phyloP scores from a whole-genome alignment of 345 rosid species.

The Zanthoxylum bungeanum region DNA sequence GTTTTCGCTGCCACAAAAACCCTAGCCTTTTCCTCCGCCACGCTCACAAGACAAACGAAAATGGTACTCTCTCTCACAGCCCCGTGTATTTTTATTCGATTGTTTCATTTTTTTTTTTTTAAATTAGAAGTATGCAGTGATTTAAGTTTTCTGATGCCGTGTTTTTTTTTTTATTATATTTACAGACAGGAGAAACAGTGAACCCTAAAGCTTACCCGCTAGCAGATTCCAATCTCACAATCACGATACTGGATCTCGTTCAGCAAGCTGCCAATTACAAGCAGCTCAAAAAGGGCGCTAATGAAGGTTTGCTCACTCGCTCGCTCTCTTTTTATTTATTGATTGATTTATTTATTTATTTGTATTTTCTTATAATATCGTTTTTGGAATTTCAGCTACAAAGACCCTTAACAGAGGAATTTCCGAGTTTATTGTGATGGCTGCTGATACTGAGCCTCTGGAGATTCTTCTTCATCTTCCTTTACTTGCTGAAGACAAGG shows the following conservation, averaged over 20 bases:
- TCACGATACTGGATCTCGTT: slow-evolving; percentile 83
- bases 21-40: slow-evolving; percentile 13
- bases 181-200: slow-evolving; percentile 66
- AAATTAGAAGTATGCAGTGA: not conserved
- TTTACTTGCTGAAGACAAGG: slow-evolving; percentile 88
- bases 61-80: slow-evolving; percentile 7
- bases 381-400: slow-evolving; percentile 51
- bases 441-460: slow-evolving; percentile 77
- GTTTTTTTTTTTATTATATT: not conserved
- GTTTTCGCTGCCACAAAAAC: slow-evolving; percentile 1
- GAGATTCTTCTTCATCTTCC: slow-evolving; percentile 85
- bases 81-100: not conserved
- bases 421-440: slow-evolving; percentile 89
- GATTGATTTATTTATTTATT: not conserved
- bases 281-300: slow-evolving; percentile 98
- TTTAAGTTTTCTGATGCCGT: not conserved
- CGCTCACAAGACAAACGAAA: not conserved
- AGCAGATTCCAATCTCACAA: slow-evolving; percentile 69
- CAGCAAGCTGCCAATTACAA: slow-evolving; percentile 96
- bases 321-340: not conserved
- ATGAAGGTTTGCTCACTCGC: slow-evolving; percentile 52
- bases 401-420: slow-evolving; percentile 95
- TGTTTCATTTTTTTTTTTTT: too few relatives aligned
- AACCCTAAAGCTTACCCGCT: slow-evolving; percentile 93
- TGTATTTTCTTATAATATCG: not conserved